Percentiles rank a stretch among this genome's conserved stretches.
phyloP scores from a whole-genome alignment of 2,329 filamentous ascomycete genomes.

The Diaporthe citriasiana region DNA sequence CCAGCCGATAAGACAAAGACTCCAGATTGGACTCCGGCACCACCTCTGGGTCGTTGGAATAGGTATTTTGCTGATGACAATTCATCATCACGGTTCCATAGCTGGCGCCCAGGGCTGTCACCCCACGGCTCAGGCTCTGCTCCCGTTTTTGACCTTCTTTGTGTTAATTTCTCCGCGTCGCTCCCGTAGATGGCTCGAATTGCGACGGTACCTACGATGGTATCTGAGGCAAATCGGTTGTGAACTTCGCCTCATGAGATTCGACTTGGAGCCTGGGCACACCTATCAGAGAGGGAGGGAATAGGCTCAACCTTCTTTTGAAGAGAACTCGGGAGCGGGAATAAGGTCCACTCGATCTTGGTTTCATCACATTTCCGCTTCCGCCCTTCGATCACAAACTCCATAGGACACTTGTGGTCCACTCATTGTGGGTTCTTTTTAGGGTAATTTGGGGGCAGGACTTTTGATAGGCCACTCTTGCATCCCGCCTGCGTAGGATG shows the following conservation, averaged over 20 bases:
- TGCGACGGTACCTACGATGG: background rate
- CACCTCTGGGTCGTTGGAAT: conserved; percentile 20
- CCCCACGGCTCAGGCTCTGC: background rate
- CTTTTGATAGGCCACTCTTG: background rate
- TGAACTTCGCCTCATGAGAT: background rate
- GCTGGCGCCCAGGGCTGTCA: background rate
- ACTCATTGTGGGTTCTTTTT: background rate
- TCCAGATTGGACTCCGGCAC: conserved; percentile 21
- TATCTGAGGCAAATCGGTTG: background rate
- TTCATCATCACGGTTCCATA: background rate
- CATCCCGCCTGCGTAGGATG: background rate
- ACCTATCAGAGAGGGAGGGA: background rate
- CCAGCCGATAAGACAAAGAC: background rate
- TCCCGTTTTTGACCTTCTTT: background rate
- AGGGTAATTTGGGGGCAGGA: conserved; percentile 4
- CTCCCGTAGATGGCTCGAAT: background rate
- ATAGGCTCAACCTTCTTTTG: background rate
- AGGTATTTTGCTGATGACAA: background rate
- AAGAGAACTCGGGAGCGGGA: background rate
- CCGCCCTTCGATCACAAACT: background rate
- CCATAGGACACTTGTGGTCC: background rate
- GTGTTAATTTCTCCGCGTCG: background rate
- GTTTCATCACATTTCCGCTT: background rate
- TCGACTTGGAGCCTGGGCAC: background rate
- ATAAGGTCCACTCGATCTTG: background rate